Evolutionary conservation across 148 eudicot species (phyloP), one percentile per base, ranked within the genome.

Genomic region (Fagopyrum homotropicum): DNA sequence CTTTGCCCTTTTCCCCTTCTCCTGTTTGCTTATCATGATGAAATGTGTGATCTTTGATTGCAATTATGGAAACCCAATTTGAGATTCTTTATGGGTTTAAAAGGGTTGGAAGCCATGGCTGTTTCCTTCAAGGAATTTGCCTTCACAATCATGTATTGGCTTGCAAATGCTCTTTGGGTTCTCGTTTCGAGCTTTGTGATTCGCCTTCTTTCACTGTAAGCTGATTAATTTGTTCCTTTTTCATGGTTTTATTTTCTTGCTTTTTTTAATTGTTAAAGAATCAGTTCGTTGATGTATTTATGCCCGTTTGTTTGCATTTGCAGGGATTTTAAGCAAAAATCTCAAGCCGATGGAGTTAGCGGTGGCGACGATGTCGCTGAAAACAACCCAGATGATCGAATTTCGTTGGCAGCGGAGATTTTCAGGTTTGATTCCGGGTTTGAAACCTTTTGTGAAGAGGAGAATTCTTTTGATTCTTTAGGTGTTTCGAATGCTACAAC

Each of bases 401-500:
- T 7, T 71, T 29, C 15, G 54, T 45, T 61, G 30, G 68, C 43
- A 10, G 3, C 73, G 40, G 52, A 71, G 29, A 48, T 71, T 71
- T 45, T n/a, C 54, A 10, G 54, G 35, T 71, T 71, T 5, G 54
- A 71, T 19, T 71, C 73, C 8, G 68, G 12, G 44, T 29, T 61
- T 15, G 68, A 61, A 11, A 29, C 43, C 68, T 29, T 61, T 2
- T 61, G 35, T 3, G 68, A 29, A 61, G 14, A 9, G 68, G 43
- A 61, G 44, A 61, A 61, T 9, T 61, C 68, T 43, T 61, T 61
- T 7, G 40, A 46, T 71, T 17, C 51, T 71, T n/a, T 5, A 45
- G 73, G 30, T 61, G 59, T 30, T 8, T 71, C 64, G 26, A 56
- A 30, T 51, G 51, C 80, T 14, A 82, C 49, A 50, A 80, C 89